Evolutionary conservation across 352 stramenopile species (phyloP).

Genomic region (Phytophthora pistaciae): DNA sequence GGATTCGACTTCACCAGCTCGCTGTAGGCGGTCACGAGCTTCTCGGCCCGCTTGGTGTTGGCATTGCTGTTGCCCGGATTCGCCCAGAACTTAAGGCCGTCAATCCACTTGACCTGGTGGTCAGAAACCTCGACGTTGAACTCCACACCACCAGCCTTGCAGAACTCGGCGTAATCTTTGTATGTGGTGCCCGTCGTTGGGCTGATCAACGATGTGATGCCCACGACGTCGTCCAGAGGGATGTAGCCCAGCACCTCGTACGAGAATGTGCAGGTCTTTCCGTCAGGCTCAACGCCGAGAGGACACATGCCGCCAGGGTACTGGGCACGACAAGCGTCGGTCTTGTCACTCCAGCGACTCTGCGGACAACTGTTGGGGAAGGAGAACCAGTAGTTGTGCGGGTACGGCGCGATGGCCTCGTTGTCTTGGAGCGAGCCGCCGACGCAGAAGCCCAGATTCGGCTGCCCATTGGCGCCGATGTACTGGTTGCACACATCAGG

Average conservation of each 20-base stretch:
- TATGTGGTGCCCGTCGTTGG: too few species aligned
- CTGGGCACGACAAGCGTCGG: conserved; percentile 38
- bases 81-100: conserved; percentile 72
- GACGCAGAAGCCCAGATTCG: conserved; percentile 60
- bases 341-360: conserved; percentile 55
- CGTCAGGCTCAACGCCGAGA: conserved; percentile 60
- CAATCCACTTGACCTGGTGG: conserved; percentile 36
- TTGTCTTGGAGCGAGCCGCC: conserved; percentile 49
- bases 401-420: conserved; percentile 73
- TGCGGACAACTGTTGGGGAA: conserved; percentile 79
- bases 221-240: conserved; percentile 70
- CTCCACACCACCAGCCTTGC: conserved; percentile 57
- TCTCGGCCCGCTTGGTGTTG: conserved; percentile 56
- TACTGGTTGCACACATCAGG: conserved; percentile 63
- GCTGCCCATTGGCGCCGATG: conserved; percentile 49
- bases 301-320: conserved; percentile 57
- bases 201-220: conserved; percentile 78
- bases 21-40: conserved; percentile 61
- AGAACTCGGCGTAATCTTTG: conserved; percentile 78
- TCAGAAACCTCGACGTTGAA: conserved; percentile 49
- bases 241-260: conserved; percentile 76
- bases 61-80: conserved; percentile 52
- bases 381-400: conserved; percentile 84
- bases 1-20: conserved; percentile 36
- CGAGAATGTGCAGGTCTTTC: conserved; percentile 62